These are phyloP conservation scores for Xylariaceae sp. DNA, from an alignment of 2,329 filamentous ascomycete genomes.

Conservation along the genomic window DNA sequence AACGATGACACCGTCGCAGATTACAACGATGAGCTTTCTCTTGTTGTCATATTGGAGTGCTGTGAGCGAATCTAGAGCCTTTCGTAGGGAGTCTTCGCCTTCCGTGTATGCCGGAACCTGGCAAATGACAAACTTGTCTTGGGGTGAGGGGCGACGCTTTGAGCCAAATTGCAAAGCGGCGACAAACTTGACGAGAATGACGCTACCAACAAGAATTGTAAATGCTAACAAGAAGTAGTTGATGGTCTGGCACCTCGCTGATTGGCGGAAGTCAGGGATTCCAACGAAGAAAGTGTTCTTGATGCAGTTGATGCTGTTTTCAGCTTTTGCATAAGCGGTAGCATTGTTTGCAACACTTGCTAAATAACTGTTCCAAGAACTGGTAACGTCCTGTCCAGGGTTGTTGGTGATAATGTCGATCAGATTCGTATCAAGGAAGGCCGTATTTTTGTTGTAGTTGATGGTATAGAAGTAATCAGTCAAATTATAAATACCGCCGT, in stretches of 20 bases:
- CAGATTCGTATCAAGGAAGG: conserved; percentile 68
- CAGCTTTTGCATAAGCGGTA: conserved; percentile 47
- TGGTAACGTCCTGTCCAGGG: conserved; percentile 74
- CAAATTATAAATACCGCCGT: conserved; percentile 77
- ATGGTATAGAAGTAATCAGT: conserved; percentile 87
- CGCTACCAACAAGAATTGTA: conserved; percentile 73
- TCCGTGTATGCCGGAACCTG: conserved; percentile 98
- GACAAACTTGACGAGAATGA: conserved; percentile 85
- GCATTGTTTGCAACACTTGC: conserved; percentile 45
- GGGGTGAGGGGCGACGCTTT: conserved; percentile 80
- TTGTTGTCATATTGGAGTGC: conserved; percentile 98
- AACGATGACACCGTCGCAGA: conserved; percentile 96
- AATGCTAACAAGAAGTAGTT: conserved; percentile 87
- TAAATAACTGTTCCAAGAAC: conserved; percentile 55
- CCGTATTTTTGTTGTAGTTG: conserved; percentile 50
- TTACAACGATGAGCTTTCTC: conserved; percentile 90
- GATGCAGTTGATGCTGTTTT: conserved; percentile 74
- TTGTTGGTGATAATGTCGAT: conserved; percentile 67
- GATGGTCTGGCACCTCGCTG: conserved; percentile 75
- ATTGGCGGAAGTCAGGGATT: conserved; percentile 76
- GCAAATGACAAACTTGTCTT: conserved; percentile 99
- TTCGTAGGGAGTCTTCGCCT: conserved; percentile 89
- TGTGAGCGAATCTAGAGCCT: conserved; percentile 90
- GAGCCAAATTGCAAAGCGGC: conserved; percentile 90
- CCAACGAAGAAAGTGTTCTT: conserved; percentile 81